These are phyloP conservation scores for Plasmodium yoelii DNA, from an alignment of 169 alveolate species.

Conservation along the genomic window DNA sequence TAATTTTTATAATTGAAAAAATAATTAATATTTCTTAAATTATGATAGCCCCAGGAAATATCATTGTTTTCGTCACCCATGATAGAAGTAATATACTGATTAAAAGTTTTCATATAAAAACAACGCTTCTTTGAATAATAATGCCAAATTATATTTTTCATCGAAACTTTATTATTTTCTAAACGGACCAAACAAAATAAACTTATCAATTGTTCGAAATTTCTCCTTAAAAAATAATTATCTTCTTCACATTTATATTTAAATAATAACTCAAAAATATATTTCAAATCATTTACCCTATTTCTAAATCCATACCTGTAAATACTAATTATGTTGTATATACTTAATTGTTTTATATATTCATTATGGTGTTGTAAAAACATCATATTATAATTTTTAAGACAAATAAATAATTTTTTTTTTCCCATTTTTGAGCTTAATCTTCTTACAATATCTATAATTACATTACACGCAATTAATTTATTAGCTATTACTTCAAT, in stretches of 20 bases:
- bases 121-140: conserved; percentile 7
- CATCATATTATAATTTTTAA: conserved; percentile 3
- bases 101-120: not conserved
- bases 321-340: conserved; percentile 24
- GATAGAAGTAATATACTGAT: no score
- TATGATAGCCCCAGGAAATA: not conserved
- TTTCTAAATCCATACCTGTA: conserved; percentile 2
- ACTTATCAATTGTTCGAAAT: conserved; percentile 7
- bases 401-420: conserved; percentile 4
- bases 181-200: not conserved
- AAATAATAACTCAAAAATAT: not conserved
- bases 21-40: not conserved
- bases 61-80: not conserved
- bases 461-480: conserved; percentile 13
- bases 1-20: conserved; percentile 2
- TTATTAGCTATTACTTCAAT: conserved; percentile 6
- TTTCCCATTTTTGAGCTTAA: conserved; percentile 5
- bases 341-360: conserved; percentile 32
- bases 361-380: conserved; percentile 6
- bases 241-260: conserved; percentile 7
- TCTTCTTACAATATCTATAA: conserved; percentile 28
- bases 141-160: conserved; percentile 1
- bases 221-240: not conserved
- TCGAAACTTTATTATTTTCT: conserved; percentile 8
- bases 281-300: not conserved